Evolutionary conservation across 2,329 filamentous ascomycete genomes (phyloP), one percentile per base, ranked within the genome.

Genomic region (Aspergillus calidoustus): DNA sequence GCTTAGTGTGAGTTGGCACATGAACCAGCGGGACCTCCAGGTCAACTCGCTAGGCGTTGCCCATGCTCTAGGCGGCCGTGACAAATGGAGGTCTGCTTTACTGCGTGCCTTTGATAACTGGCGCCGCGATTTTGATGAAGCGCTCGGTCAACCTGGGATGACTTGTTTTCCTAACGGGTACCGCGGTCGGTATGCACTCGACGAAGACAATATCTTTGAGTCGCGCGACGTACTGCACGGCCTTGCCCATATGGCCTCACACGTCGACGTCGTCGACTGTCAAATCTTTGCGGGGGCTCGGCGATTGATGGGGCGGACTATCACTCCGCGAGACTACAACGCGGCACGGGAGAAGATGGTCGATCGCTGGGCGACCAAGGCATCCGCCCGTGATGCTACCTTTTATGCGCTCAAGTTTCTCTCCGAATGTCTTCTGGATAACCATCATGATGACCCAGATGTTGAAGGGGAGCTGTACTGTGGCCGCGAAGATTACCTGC

Each of bases 201-300:
- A 82, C 48, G 87, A 89, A 69, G 87, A 91, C 64, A 89, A 89
- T 68, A 89, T 96, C 31, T 94, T 95, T 69, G 92, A 97, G 74
- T 93, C 90, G 65, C 87, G 92, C 22, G 96, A 91, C 2, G 94
- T 97, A 30, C 82, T 98, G 49, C 93, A 98, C 73, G 92, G 96
- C 70, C 82, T 99, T 13, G 95, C 95, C 0, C 95, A 98, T 76
- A 97, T 99, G 92, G 92, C 93, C 3, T 97, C 97, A 86, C 93
- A 98, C 72, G 93, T 96, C 25, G 94, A 98, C 72, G 92, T 98
- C 57, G 91, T 96, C n/a, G 94, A 98, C 75, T 94, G 93, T 71
- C 94, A 98, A 77, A 96, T 98, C 67, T 97, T 95, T 75, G 95
- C 94, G 5, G 89, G 93, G 8, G 92, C 94, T 1, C 91, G 89